Evolutionary conservation across 2,329 filamentous ascomycete genomes (phyloP), one percentile per base, ranked within the genome.

Genomic region (Paradendryphiella salina): DNA sequence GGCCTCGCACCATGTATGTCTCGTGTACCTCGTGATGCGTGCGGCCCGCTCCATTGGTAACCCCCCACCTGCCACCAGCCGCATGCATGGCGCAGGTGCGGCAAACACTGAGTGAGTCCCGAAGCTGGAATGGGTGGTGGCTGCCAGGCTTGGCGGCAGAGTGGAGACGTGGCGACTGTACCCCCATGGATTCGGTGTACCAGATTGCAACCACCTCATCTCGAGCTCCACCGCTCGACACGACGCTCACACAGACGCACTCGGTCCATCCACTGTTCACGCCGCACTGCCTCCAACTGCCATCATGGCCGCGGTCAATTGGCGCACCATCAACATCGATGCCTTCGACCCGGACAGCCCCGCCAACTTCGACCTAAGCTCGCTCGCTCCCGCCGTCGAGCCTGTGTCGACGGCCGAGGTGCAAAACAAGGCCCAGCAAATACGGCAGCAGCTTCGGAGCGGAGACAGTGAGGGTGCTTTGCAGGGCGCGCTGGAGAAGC

Each of bases 321-420:
- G 83, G 78, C 89, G 92, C 75, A 96, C 90, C 61, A 94, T 96
- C 81, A 90, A 96, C 82, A 88, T 96, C 74, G 92, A 96, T 73
- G 86, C 87, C 63, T 83, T 96, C 66, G 89, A 94, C 74, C 90
- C 92, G 52, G 92, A 97, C 75, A 94, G 90, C 65, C 84, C 89
- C 61, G 79, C 85, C 75, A 97, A 96, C 83, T 97, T 97, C 78
- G 89, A 95, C 76, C 85, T 89, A 57, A 83, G 87, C 52, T 90
- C 90, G 14, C 85, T 97, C 64, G 86, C 88, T 60, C 90, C 92
- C 29, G 82, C 88, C 35, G 85, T 85, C 51, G 81, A 88, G 60
- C 86, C 92, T 63, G 82, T 89, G 54, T 85, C 82, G 64, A 88
- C 93, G 65, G 79, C 84, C 65, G 90, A 94, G 64, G 89, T 91